Conservation (phyloP, 2,329 filamentous ascomycete genomes). For the Pseudogymnoascus sp. region DNA sequence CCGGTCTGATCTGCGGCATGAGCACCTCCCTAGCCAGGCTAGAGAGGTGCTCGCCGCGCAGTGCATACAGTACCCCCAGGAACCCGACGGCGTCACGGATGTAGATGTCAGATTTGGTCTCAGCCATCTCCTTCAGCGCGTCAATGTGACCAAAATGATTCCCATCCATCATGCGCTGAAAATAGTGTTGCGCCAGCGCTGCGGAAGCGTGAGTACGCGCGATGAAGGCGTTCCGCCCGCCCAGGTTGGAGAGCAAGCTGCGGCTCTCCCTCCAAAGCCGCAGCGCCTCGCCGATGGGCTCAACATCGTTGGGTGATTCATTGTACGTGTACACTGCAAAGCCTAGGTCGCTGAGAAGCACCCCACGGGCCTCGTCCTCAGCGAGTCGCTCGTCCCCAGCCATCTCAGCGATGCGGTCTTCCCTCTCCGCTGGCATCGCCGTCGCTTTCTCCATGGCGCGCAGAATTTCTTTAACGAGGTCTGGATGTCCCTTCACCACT, state of each 20-base stretch:
- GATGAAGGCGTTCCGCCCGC: not conserved
- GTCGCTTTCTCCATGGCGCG: constrained; percentile 16
- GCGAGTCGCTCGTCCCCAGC: constrained; percentile 12
- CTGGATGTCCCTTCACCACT: constrained; percentile 13
- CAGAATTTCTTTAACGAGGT: constrained; percentile 17
- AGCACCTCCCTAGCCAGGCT: not conserved
- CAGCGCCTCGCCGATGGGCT: not conserved
- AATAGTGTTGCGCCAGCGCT: not conserved
- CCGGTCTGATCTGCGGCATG: not conserved
- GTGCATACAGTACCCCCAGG: not conserved
- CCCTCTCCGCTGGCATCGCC: not conserved
- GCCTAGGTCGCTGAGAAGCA: constrained; percentile 19
- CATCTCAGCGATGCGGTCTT: not conserved
- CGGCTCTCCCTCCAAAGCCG: not conserved
- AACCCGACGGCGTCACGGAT: not conserved
- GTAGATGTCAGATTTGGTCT: not conserved
- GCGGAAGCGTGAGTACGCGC: not conserved
- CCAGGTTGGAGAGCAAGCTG: not conserved
- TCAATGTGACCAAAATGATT: not conserved
- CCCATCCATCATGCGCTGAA: not conserved
- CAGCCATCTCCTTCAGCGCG: not conserved
- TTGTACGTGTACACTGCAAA: constrained; percentile 19
- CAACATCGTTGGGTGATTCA: not conserved
- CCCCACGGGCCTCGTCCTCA: constrained; percentile 16
- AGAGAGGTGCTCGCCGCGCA: too few species aligned